A percentile compares a stretch with the other conserved stretches of the same genome.
These are phyloP conservation scores for Acarospora socialis DNA, from an alignment of 2,329 filamentous ascomycete genomes.

Conservation along the genomic window DNA sequence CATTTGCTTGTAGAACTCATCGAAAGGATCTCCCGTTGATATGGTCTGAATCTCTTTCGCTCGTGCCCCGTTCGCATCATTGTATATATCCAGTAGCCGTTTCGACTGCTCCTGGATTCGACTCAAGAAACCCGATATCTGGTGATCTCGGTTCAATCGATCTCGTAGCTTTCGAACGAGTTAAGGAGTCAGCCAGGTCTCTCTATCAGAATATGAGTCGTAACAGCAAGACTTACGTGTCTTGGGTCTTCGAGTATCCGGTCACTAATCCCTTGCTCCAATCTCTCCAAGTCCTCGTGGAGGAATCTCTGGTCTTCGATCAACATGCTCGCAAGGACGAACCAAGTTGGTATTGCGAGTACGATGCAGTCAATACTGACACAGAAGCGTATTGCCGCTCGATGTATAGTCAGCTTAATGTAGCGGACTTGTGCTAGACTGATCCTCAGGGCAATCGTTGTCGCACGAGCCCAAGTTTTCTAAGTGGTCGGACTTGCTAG, in stretches of 20 bases:
- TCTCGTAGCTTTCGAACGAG: slow-evolving; percentile 56
- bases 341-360: no score
- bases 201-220: slow-evolving; percentile 3
- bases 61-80: slow-evolving; percentile 57
- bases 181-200: slow-evolving; percentile 14
- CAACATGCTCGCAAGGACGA: slow-evolving; percentile 49
- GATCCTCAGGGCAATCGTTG: no score
- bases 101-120: slow-evolving; percentile 78
- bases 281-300: slow-evolving; percentile 89
- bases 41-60: slow-evolving; percentile 72
- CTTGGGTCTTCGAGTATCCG: slow-evolving; percentile 77
- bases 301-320: slow-evolving; percentile 87
- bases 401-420: no score
- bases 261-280: slow-evolving; percentile 88
- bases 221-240: slow-evolving; percentile 45
- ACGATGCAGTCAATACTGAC: no score
- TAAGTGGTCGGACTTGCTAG: no score
- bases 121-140: slow-evolving; percentile 71
- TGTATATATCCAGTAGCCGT: slow-evolving; percentile 69
- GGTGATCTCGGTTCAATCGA: slow-evolving; percentile 78
- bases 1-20: slow-evolving; percentile 80
- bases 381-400: no score
- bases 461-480: no score
- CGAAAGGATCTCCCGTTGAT: slow-evolving; percentile 71
- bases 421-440: no score